Base-by-base conservation (phyloP, 2,329 filamentous ascomycete species). In the Neofusicoccum cordaticola region DNA sequence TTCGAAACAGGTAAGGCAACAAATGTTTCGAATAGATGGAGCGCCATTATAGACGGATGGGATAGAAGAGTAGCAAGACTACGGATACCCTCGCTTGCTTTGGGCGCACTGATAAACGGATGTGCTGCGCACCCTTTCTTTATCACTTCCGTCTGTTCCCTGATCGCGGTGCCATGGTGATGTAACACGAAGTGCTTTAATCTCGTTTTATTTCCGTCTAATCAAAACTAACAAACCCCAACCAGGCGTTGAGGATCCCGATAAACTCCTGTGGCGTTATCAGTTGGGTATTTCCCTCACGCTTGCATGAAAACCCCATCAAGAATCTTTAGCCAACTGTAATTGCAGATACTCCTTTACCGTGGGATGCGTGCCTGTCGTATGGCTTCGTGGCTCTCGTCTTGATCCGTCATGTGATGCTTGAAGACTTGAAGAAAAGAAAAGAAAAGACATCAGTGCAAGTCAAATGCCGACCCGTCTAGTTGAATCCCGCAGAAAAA, bases 291-390 rank as follows among this genome's bases (percentile, higher is more conserved):
- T 44, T 15, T 15, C 11, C 11, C n/a, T 15, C n/a, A 44, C 5
- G 13, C 42, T 17, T 44, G n/a, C 42, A 44, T 44, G 42, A 12
- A 12, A n/a, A 15, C 17, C 42, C n/a, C 42, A n/a, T 17, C 42
- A 44, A 44, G 4, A 15, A 44, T 44, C 42, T 8, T 17, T 15
- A 44, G 13, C 8, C n/a, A 17, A 37, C 4, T 9, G 37, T 48
- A 15, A 52, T 12, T 12, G 19, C 34, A 6, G 31, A 35, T 13
- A 22, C 44, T 13, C 12, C 34, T 39, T 57, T 63, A 31, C 27
- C 56, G 42, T 22, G 84, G 84, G 66, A 86, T 67, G 85, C 87
- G 72, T 44, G n/a, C 34, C 8, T 17, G 51, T 11, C 39, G 63
- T 27, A 17, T 27, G 19, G 51, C 42, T 44, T n/a, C n/a, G 42